Percentiles rank a stretch among this genome's conserved stretches.
Evolutionary conservation across 2,329 filamentous ascomycete species (phyloP).

Genomic region (Parafenestella ontariensis): DNA sequence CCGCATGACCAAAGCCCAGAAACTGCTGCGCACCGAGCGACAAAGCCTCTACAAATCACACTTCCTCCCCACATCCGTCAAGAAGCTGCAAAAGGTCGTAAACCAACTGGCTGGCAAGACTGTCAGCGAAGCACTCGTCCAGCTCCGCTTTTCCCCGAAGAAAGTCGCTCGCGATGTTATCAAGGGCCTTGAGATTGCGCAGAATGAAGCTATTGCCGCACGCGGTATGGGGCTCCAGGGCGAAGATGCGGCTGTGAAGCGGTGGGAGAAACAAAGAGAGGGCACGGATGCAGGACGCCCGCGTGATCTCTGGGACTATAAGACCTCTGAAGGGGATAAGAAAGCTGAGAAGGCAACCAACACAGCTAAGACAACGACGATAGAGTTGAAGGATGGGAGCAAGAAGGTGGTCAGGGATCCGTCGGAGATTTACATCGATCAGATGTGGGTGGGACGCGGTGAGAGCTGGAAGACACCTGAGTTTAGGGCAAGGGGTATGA

Average conservation of each 20-base stretch:
- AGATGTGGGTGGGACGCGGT: conserved; percentile 90
- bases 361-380: conserved; percentile 57
- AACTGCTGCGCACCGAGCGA: conserved; percentile 71
- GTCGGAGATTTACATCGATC: conserved; percentile 85
- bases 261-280: conserved; percentile 26
- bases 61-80: conserved; percentile 81
- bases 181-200: conserved; percentile 80
- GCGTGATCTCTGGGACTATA: conserved; percentile 18
- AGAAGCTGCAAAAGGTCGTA: conserved; percentile 88
- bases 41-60: conserved; percentile 68
- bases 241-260: conserved; percentile 24
- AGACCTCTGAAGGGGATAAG: conserved; percentile 14
- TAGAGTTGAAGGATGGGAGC: conserved; percentile 77
- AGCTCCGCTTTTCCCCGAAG: conserved; percentile 97
- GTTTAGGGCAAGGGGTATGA: conserved; percentile 77
- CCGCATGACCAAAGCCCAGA: conserved; percentile 69
- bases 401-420: conserved; percentile 74
- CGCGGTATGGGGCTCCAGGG: conserved; percentile 80
- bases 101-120: conserved; percentile 91
- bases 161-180: conserved; percentile 82
- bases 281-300: conserved; percentile 18
- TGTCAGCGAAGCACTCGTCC: conserved; percentile 89
- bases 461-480: conserved; percentile 59
- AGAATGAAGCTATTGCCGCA: conserved; percentile 78
- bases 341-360: conserved; percentile 10